Conservation (phyloP, 345 rosid species). For the Gossypium turneri region DNA sequence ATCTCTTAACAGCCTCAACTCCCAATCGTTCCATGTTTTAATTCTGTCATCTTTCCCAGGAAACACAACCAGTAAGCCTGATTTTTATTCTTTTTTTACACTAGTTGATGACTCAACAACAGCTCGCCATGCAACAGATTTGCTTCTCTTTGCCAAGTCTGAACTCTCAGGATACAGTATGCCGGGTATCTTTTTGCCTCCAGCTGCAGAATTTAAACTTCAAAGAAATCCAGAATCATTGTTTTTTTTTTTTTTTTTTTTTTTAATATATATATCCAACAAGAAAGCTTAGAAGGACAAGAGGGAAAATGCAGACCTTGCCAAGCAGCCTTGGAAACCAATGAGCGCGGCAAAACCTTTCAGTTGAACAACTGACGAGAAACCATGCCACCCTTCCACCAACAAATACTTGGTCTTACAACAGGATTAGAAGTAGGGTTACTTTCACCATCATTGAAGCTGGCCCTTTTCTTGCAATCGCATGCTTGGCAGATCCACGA, state of each 20-base stretch:
- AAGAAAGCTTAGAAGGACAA: constrained; percentile 1
- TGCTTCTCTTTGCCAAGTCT: constrained; percentile 84
- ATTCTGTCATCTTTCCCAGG: background rate
- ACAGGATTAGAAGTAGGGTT: constrained; percentile 50
- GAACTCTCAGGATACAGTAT: constrained; percentile 82
- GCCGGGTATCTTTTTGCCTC: constrained; percentile 61
- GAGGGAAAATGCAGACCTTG: constrained; percentile 55
- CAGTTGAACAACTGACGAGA: constrained; percentile 75
- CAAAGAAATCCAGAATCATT: constrained; percentile 37
- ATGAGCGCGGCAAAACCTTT: constrained; percentile 66
- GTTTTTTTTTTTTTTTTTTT: constrained; percentile 27
- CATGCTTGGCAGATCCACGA: constrained; percentile 55
- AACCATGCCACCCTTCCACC: constrained; percentile 95
- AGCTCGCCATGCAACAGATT: constrained; percentile 74
- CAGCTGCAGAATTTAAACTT: constrained; percentile 66
- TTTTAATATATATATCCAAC: background rate
- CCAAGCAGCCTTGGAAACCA: constrained; percentile 81
- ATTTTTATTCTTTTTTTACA: constrained; percentile 27
- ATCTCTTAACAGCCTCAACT: background rate
- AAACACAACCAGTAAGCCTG: background rate
- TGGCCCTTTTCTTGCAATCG: constrained; percentile 56
- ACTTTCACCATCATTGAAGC: constrained; percentile 40
- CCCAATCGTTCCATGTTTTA: background rate
- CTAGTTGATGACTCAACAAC: constrained; percentile 81
- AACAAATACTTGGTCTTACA: constrained; percentile 60